Evolutionary conservation across 116 monocot genomes (phyloP), one percentile per base, ranked within the genome.

Genomic region (Cymodocea nodosa): DNA sequence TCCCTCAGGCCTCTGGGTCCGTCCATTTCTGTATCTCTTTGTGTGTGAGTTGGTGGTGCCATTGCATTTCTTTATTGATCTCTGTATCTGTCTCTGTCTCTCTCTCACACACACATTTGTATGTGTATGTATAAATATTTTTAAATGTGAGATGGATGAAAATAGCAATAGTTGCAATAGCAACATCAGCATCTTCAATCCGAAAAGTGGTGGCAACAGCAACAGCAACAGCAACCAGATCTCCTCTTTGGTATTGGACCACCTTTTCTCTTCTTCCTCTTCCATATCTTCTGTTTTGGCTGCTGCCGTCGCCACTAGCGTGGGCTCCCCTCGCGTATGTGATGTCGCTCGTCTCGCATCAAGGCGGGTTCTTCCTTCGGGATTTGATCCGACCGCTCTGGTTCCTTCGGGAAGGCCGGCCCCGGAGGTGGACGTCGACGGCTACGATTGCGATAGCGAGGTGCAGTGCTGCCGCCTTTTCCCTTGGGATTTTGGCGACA

Each of bases 391-490:
- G 44, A n/a, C 39, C 39, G 6, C 36, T 62, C 39, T 62, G 11
- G 12, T 35, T 62, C 39, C 9, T n/a, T n/a, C 39, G 9, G 37
- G 62, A 40, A 37, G 62, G 37, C 60, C 13, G 49, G 37, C 59
- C 10, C 30, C 50, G 11, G 57, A 63, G 16, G 35, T 30, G 2
- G 77, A 77, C 12, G 37, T 72, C 24, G 79, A 79, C 49, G 52
- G 63, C 11, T 77, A 77, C 20, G 76, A 77, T 35, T 59, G 71
- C 37, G 79, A 79, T 53, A 79, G 79, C 34, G 79, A 79, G 79
- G 79, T 79, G 30, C 14, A 74, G 79, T 79, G 30, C 14, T 52
- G 20, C 18, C 17, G 5, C 9, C 17, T 25, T 3, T 65, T 20
- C 50, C 6, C 16, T 51, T 51, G 6, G n/a, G 50, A 37, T 13